A percentile compares a stretch with the other conserved stretches of the same genome.
Evolutionary conservation across 352 stramenopile genomes (phyloP).

Genomic region (Lagenidium sp.): DNA sequence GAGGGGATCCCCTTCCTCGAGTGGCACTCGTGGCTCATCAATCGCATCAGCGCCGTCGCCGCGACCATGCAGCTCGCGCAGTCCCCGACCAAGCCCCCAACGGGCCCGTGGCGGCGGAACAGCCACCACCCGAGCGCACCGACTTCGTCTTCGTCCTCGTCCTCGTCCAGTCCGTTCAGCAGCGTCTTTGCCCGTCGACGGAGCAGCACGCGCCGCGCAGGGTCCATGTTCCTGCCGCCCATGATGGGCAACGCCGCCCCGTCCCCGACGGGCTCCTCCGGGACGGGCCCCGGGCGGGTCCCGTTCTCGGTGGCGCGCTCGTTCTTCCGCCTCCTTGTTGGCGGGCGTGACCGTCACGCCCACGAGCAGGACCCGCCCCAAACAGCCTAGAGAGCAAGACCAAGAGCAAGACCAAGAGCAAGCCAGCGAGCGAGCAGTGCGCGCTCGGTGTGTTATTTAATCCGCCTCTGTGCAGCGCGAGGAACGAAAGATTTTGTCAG

Average conservation of each 20-base stretch:
- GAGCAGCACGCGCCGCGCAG: background rate
- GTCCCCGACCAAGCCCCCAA: slow-evolving; percentile 10
- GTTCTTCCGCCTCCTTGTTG: slow-evolving; percentile 51
- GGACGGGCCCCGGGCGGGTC: slow-evolving; percentile 17
- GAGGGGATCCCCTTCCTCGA: slow-evolving; percentile 64
- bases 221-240: background rate
- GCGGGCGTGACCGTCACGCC: slow-evolving; percentile 24
- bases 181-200: too few species aligned
- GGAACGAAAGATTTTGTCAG: too few species aligned
- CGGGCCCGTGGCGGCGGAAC: background rate
- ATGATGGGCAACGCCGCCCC: background rate
- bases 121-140: background rate
- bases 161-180: too few species aligned
- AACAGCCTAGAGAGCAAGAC: too few species aligned
- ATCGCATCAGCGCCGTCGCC: slow-evolving; percentile 62
- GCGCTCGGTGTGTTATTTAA: too few species aligned
- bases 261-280: too few species aligned
- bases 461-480: too few species aligned
- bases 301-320: slow-evolving; percentile 53
- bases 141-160: slow-evolving; percentile 2
- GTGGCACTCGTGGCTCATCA: slow-evolving; percentile 81
- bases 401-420: too few species aligned
- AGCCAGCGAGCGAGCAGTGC: too few species aligned
- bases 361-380: too few species aligned
- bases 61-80: slow-evolving; percentile 33